Evolutionary conservation across 768 basidiomycete species (phyloP).

Genomic region (Tricholoma flavovirens): DNA sequence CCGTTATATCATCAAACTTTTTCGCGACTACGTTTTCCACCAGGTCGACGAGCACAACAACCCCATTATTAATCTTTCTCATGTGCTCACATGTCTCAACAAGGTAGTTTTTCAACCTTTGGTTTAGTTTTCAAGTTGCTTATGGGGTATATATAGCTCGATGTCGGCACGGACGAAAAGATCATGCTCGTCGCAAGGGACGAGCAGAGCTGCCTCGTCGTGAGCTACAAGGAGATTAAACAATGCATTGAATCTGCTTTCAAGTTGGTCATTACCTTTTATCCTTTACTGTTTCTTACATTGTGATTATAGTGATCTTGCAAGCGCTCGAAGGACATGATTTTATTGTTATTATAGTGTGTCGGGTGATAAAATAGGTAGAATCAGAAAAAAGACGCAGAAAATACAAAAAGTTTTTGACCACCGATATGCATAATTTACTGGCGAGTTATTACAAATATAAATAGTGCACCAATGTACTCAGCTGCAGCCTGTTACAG

Average conservation of each 20-base stretch:
- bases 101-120: constrained; percentile 50
- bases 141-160: constrained; percentile 52
- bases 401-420: constrained; percentile 21
- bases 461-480: too few species aligned
- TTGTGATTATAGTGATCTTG: constrained; percentile 39
- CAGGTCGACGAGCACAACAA: constrained; percentile 89
- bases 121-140: background rate
- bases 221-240: constrained; percentile 90
- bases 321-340: constrained; percentile 10
- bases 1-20: constrained; percentile 95
- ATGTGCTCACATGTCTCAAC: constrained; percentile 89
- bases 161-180: constrained; percentile 89
- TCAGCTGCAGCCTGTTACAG: too few species aligned
- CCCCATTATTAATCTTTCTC: constrained; percentile 84
- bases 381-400: constrained; percentile 48
- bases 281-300: background rate
- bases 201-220: constrained; percentile 93
- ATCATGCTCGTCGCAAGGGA: constrained; percentile 94
- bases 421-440: background rate
- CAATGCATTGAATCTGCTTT: constrained; percentile 80
- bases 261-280: constrained; percentile 42
- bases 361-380: constrained; percentile 50
- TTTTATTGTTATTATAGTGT: background rate
- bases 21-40: constrained; percentile 97
- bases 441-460: too few species aligned